These are phyloP conservation scores for Pyricularia sp. DNA, from an alignment of 2,329 filamentous ascomycete species.

Conservation along the genomic window DNA sequence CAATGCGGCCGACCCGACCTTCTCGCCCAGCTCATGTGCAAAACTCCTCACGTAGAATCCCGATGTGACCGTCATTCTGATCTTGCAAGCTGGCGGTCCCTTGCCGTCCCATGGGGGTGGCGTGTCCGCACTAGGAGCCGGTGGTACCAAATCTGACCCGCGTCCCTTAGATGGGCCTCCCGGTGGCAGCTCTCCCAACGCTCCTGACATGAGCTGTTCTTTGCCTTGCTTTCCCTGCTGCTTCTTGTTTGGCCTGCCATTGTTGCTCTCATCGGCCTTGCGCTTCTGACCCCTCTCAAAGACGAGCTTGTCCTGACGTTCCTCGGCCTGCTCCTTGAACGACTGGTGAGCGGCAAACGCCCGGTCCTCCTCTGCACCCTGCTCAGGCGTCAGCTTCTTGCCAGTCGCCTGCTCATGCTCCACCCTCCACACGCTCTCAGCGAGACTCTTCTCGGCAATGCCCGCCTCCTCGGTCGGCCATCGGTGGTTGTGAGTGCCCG, in stretches of 20 bases:
- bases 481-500: slow-evolving; percentile 66
- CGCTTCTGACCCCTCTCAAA: slow-evolving; percentile 32
- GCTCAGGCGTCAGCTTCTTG: slow-evolving; percentile 41
- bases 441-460: slow-evolving; percentile 64
- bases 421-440: slow-evolving; percentile 59
- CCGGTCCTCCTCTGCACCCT: slow-evolving; percentile 44
- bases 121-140: slow-evolving; percentile 33
- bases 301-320: slow-evolving; percentile 47
- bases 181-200: slow-evolving; percentile 40
- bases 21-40: slow-evolving; percentile 81
- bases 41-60: slow-evolving; percentile 96
- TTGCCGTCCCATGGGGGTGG: slow-evolving; percentile 50
- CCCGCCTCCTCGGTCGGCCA: slow-evolving; percentile 77
- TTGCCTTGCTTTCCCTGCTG: slow-evolving; percentile 18
- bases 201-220: slow-evolving; percentile 45
- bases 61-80: slow-evolving; percentile 87
- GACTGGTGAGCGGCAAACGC: slow-evolving; percentile 46
- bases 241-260: slow-evolving; percentile 14
- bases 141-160: slow-evolving; percentile 45
- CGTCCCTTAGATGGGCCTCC: slow-evolving; percentile 23
- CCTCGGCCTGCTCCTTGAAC: slow-evolving; percentile 49
- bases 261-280: slow-evolving; percentile 13
- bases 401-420: slow-evolving; percentile 45
- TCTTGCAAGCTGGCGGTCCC: slow-evolving; percentile 65
- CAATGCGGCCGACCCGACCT: slow-evolving; percentile 69